Evolutionary conservation across 1,284 basidiomycete species (phyloP), one percentile per base, ranked within the genome.

Genomic region (Naganishia liquefaciens): DNA sequence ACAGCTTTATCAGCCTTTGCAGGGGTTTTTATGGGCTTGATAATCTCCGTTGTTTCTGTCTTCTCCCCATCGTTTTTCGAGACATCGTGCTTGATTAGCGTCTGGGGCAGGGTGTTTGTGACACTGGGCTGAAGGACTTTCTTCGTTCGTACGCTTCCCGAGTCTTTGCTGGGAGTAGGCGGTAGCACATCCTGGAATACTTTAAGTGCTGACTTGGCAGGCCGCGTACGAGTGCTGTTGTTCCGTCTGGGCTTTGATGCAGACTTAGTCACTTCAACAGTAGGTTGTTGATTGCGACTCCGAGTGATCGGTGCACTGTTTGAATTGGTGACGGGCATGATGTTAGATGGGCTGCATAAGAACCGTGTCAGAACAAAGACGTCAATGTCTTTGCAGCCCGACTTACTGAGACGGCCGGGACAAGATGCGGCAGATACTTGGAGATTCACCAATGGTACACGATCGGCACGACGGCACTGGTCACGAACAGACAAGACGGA

Each of bases 301-400:
- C 57, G 57, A 9, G 57, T 40, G 37, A 60, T 49, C n/a, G 57
- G 57, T n/a, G 57, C 46, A 37, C 57, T 60, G 57, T 50, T 60
- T 25, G 57, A 60, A 46, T 40, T 60, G 17, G 21, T 50, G 46
- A 11, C 27, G 17, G n/a, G 3, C 28, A 15, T 52, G 25, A 27
- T 37, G 33, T 10, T 7, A 13, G 13, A 37, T 37, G 33, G 6
- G 10, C 33, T 37, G 33, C 33, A 7, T 37, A 37, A 9, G 10
- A 37, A 37, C 9, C 33, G 33, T 37, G 33, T 37, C 33, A 37
- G 33, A 37, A n/a, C n/a, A n/a, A n/a, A n/a, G 9, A 37, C 10
- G 33, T 37, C 10, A 37, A 37, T 9, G 33, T 37, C 33, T 37
- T 7, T 13, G 33, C 33, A 7, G 33, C 33, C 13, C 33, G 33